Conservation (phyloP, 2,329 filamentous ascomycete species). For the Pseudocercospora fuligena region DNA sequence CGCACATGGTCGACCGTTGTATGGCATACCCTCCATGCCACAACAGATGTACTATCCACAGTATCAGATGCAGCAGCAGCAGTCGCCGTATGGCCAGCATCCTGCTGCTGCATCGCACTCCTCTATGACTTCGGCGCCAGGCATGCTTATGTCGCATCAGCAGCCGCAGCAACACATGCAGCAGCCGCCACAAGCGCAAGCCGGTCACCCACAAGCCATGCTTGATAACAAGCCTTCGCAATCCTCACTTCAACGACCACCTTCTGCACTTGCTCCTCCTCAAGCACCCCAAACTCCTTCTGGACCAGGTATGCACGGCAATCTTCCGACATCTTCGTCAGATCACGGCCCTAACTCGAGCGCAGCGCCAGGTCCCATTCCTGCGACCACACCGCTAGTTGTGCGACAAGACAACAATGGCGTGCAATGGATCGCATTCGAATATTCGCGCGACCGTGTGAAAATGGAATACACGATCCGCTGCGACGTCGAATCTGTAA, state of each 20-base stretch:
- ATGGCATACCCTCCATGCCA: constrained; percentile 82
- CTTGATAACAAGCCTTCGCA: constrained; percentile 35
- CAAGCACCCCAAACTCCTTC: constrained; percentile 39
- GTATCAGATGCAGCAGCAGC: constrained; percentile 55
- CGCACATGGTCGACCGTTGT: constrained; percentile 80
- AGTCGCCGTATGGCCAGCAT: constrained; percentile 62
- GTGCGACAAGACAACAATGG: constrained; percentile 95
- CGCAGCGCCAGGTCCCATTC: constrained; percentile 92
- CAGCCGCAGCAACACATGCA: constrained; percentile 41
- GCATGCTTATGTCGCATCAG: constrained; percentile 62
- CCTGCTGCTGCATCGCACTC: constrained; percentile 58
- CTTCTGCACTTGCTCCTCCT: constrained; percentile 33
- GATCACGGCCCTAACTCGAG: constrained; percentile 74
- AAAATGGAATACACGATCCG: constrained; percentile 99
- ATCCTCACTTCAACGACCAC: constrained; percentile 33
- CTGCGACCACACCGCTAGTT: constrained; percentile 91
- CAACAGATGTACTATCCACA: constrained; percentile 80
- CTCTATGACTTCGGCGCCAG: constrained; percentile 55
- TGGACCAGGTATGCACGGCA: constrained; percentile 37
- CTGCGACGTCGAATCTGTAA: constrained; percentile 95
- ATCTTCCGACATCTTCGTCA: constrained; percentile 26
- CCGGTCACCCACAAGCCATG: constrained; percentile 35
- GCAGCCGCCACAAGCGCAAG: constrained; percentile 29
- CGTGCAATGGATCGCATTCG: constrained; percentile 98
- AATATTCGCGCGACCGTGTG: constrained; percentile 93